Percentiles rank a stretch among this genome's conserved stretches.
These are phyloP conservation scores for Rosa chinensis DNA, from an alignment of 306 rosid genomes.

Conservation along the genomic window DNA sequence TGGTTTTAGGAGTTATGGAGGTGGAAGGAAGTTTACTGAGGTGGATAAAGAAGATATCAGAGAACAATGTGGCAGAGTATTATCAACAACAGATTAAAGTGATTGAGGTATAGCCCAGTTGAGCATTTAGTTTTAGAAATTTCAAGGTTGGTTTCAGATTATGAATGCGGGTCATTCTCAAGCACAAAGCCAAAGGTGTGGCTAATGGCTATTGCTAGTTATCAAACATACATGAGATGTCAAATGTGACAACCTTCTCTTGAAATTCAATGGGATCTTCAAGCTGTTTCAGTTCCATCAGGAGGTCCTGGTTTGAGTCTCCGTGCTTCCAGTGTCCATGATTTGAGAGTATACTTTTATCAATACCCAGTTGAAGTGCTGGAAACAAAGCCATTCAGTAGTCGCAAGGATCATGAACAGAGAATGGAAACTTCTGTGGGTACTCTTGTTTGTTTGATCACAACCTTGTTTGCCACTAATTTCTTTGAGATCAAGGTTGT, in stretches of 20 bases:
- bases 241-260: constrained; percentile 84
- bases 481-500: constrained; percentile 79
- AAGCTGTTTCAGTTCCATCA: constrained; percentile 84
- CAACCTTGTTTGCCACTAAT: constrained; percentile 81
- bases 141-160: constrained; percentile 49
- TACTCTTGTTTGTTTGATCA: constrained; percentile 65
- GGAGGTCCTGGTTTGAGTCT: constrained; percentile 81
- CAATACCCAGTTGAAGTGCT: constrained; percentile 37
- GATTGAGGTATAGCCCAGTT: constrained; percentile 39
- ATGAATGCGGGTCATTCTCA: constrained; percentile 22
- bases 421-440: constrained; percentile 42
- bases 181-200: constrained; percentile 49
- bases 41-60: too few species aligned
- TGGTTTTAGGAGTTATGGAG: too few species aligned
- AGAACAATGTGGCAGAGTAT: too few species aligned
- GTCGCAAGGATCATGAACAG: constrained; percentile 48
- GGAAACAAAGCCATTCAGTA: constrained; percentile 52
- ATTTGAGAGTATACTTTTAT: constrained; percentile 48
- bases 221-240: constrained; percentile 78
- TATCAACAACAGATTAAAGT: too few species aligned
- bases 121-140: constrained; percentile 68
- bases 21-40: too few species aligned
- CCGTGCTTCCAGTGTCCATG: constrained; percentile 69
- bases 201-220: constrained; percentile 75
- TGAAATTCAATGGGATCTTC: constrained; percentile 85